phyloP scores from a whole-genome alignment of 1,284 basidiomycete species.

The Fomitopsis schrenkii region DNA sequence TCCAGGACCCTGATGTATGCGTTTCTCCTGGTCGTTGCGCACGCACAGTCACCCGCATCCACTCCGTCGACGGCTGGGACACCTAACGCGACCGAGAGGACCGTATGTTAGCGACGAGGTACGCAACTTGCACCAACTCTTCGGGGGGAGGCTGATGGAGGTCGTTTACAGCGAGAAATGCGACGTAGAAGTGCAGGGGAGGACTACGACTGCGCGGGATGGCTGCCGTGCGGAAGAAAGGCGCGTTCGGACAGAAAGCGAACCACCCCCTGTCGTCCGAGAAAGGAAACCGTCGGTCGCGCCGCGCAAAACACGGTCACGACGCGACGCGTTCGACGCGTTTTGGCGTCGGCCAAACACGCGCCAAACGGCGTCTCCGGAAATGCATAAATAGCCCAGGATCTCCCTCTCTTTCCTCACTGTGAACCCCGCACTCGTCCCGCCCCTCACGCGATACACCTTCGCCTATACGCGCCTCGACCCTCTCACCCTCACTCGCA shows the following conservation, averaged over 20 bases:
- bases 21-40: too few relatives aligned
- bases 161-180: not conserved
- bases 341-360: not conserved
- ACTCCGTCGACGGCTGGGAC: too few relatives aligned
- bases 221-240: not conserved
- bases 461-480: too few relatives aligned
- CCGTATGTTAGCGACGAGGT: too few relatives aligned
- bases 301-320: not conserved
- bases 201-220: not conserved
- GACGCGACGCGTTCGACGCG: not conserved
- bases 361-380: not conserved
- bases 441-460: too few relatives aligned
- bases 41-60: too few relatives aligned
- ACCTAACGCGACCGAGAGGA: too few relatives aligned
- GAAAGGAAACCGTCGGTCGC: not conserved
- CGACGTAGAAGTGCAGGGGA: not conserved
- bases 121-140: too few relatives aligned
- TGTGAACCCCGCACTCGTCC: too few relatives aligned
- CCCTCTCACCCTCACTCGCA: too few relatives aligned
- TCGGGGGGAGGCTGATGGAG: not conserved
- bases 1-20: too few relatives aligned
- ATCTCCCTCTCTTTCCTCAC: too few relatives aligned
- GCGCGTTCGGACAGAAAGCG: not conserved
- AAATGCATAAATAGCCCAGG: not conserved
- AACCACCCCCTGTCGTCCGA: not conserved